These are phyloP conservation scores for Rossbeevera mucosa DNA, from an alignment of 768 basidiomycete species.

Conservation along the genomic window DNA sequence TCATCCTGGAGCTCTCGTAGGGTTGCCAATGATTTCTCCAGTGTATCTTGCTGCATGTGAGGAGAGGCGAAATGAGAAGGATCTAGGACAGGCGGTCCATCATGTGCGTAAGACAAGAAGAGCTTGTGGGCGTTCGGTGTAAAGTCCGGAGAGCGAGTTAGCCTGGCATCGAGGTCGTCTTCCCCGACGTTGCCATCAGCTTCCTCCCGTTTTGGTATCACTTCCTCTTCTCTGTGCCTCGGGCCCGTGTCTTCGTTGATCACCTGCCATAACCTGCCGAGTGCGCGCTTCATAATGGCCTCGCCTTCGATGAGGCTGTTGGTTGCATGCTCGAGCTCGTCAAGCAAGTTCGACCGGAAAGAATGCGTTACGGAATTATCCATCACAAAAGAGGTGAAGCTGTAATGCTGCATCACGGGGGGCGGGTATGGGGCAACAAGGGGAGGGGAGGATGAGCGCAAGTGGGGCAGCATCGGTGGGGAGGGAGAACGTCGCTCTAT, in stretches of 20 bases:
- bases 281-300: conserved; percentile 61
- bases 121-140: conserved; percentile 62
- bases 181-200: conserved; percentile 51
- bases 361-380: conserved; percentile 81
- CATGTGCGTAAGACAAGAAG: conserved; percentile 54
- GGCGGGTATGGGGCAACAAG: conserved; percentile 70
- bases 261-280: conserved; percentile 79
- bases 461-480: conserved; percentile 68
- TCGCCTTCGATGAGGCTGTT: conserved; percentile 85
- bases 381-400: conserved; percentile 80
- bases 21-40: conserved; percentile 71
- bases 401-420: conserved; percentile 63
- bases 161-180: conserved; percentile 37
- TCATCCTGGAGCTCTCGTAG: conserved; percentile 83
- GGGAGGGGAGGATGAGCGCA: conserved; percentile 76
- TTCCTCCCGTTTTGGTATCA: conserved; percentile 66
- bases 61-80: conserved; percentile 60
- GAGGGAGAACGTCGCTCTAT: conserved; percentile 59
- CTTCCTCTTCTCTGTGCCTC: conserved; percentile 30
- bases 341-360: conserved; percentile 72
- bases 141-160: conserved; percentile 62
- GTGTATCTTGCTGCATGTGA: conserved; percentile 60
- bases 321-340: conserved; percentile 77
- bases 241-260: conserved; percentile 66
- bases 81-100: conserved; percentile 46